Base-by-base conservation (phyloP, 2,329 filamentous ascomycete species). In the Simplicillium aogashimaense region DNA sequence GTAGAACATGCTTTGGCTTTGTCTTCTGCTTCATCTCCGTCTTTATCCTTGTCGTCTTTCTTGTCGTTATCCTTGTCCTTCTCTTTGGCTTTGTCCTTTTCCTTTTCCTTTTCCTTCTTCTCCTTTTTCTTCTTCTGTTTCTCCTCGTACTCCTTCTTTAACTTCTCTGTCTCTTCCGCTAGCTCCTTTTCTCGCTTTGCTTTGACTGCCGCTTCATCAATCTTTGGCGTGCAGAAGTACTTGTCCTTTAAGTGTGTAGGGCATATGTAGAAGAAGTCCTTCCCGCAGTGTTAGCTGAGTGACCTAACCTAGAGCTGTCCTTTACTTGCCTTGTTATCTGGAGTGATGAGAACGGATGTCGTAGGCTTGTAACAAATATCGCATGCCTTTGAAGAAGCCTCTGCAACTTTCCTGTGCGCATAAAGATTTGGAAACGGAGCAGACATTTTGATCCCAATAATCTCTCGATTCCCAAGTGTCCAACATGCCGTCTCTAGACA, bases 191-290 rank as follows among this genome's bases (percentile, higher is more conserved):
- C 61, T 15, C 55, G 51, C 53, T 78, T 81, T 53, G 69, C 74
- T 58, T 81, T 72, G 53, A 76, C 53, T 44, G 81, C 67, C 47
- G 74, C 81, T 39, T 79, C 74, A 53, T 89, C 83, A 44, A 85
- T 70, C 44, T 83, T 81, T 44, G 86, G 81, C 53, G 72, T 68
- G 54, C 85, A 90, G 59, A 95, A 97, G 32, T 83, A 78, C 28
- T 69, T 70, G 54, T 97, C 92, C 53, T 83, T 86, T 8, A 97
- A 67, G 60, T 98, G 92, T 28, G 74, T 69, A 6, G 80, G 72
- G 52, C 92, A 98, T 35, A 94, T 76, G 57, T 94, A 95, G 66
- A 98, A 97, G 63, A 88, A 94, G 57, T 95, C 88, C 71, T 71
- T 46, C 8, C 6, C 6, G 5, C 9, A 12, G 11, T 32, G 30